Evolutionary conservation across 495 filamentous ascomycete species (phyloP), one percentile per base, ranked within the genome.

Genomic region (Parachaetomium inaequale): DNA sequence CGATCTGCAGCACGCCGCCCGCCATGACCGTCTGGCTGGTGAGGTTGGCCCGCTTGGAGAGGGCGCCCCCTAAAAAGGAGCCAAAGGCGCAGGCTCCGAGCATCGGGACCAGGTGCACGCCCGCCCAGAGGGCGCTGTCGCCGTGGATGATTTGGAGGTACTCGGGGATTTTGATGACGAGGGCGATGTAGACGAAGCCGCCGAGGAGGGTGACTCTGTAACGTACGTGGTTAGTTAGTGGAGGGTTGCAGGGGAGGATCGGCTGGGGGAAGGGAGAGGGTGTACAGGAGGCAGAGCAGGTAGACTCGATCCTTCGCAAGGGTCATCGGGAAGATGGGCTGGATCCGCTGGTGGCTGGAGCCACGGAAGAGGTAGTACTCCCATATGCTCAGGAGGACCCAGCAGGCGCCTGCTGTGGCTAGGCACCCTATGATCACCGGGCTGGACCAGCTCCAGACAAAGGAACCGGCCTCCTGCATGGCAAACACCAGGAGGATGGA

Each of bases 161-260:
- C 59, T 86, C 79, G 5, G 86, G 84, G 8, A 89, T 74, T 51
- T 82, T 79, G 40, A 87, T 78, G 5, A 87, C 73, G 54, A 81
- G 75, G 6, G 80, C 69, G 34, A 86, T 81, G 63, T 82, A 87
- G 7, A 82, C 72, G 49, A 83, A 85, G 11, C 86, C 86, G 0
- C 76, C 77, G 19, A 81, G 69, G 21, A 87, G 72, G 15, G 80
- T 84, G 36, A 73, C 69, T n/a, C 74, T 74, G 49, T 47, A 1
- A 1, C 4, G 10, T 26, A 17, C 1, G 25, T 28, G 10, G 11
- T 50, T 50, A 69, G 66, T 61, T 61, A 70, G 64, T 73, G 59
- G 29, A 65, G 61, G 60, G 68, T 70, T 69, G 65, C 76, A 36
- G 52, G 61, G 61, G 69, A 68, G 52, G 75, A 70, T 19, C 42